Conservation (phyloP, 2,329 filamentous ascomycete genomes). For the Xylariomycetidae sp. region DNA sequence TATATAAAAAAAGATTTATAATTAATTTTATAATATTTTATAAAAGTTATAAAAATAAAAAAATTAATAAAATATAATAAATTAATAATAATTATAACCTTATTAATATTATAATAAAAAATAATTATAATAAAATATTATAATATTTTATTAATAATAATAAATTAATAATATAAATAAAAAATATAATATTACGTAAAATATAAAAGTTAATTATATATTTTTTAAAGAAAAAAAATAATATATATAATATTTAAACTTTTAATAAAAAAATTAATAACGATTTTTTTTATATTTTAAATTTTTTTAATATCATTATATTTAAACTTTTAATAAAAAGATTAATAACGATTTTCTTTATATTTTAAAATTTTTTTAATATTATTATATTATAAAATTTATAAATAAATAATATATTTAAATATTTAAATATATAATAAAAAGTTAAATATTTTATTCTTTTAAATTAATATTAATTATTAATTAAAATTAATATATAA, state of each 20-base stretch:
- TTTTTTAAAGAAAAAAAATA: background rate
- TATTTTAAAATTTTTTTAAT: too few relatives aligned
- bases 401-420: background rate
- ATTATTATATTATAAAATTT: too few relatives aligned
- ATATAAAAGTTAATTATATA: background rate
- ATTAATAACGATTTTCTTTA: too few relatives aligned
- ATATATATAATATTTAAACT: background rate
- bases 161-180: background rate
- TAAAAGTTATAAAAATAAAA: slow-evolving; percentile 1
- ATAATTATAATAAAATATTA: slow-evolving; percentile 1
- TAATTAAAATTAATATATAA: slow-evolving; percentile 1
- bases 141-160: background rate
- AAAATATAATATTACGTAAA: slow-evolving; percentile 1
- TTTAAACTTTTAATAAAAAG: too few relatives aligned
- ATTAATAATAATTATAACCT: slow-evolving; percentile 1
- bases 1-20: slow-evolving; percentile 1
- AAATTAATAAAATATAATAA: slow-evolving; percentile 3
- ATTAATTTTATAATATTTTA: slow-evolving; percentile 2
- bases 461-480: slow-evolving; percentile 2
- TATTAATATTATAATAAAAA: slow-evolving; percentile 2
- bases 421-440: background rate
- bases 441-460: slow-evolving; percentile 1
- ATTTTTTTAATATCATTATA: background rate
- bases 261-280: too few relatives aligned
- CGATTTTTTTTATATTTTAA: too few relatives aligned